Base-by-base conservation (phyloP, 169 alveolate genomes). In the Plasmodium falciparum region DNA sequence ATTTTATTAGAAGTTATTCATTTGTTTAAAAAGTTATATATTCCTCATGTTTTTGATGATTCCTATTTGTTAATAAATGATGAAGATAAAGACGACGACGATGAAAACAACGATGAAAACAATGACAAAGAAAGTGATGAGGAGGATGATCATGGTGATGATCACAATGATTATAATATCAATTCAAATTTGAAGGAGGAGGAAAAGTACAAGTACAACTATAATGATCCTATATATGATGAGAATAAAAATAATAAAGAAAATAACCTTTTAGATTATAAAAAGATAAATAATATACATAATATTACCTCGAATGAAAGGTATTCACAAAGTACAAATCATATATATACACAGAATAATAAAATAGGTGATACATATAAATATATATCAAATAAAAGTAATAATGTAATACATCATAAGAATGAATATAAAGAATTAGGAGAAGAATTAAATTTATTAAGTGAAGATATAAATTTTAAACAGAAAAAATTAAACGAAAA, bases 1-100 rank as follows among this genome's bases (percentile, higher is more conserved):
- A 94, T 97, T 56, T 88, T 95, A 71, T 78, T 96, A 17, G 95
- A 95, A 13, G 97, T 97, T 9, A 91, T 96, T 1, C 98, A 96
- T 74, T 88, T 95, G 8, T 93, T 96, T 62, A 94, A 97, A 88
- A 96, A 93, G 89, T 83, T 93, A 90, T 75, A 71, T 39, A 80
- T 92, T 56, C 92, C 95, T 1, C 94, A 94, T 12, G 63, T 88
- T 12, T 61, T 94, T 52, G 96, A 94, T 70, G 88, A 73, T 17
- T 69, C 86, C 2, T 69, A 50, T 73, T 50, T 88, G 15, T 2
- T 56, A 13, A 75, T 73, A 22, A 71, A 72, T 29, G 89, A 73
- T 20, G 88, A 74, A 52, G 88, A 74, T 43, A 73, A 74, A 11
- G 88, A 74, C 11, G n/a, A 45, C 6, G 88, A 61, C 33, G 88